Percentiles rank a stretch among this genome's conserved stretches.
Evolutionary conservation across 2,329 filamentous ascomycete genomes (phyloP).

Genomic region (Colletotrichum orchidophilum): DNA sequence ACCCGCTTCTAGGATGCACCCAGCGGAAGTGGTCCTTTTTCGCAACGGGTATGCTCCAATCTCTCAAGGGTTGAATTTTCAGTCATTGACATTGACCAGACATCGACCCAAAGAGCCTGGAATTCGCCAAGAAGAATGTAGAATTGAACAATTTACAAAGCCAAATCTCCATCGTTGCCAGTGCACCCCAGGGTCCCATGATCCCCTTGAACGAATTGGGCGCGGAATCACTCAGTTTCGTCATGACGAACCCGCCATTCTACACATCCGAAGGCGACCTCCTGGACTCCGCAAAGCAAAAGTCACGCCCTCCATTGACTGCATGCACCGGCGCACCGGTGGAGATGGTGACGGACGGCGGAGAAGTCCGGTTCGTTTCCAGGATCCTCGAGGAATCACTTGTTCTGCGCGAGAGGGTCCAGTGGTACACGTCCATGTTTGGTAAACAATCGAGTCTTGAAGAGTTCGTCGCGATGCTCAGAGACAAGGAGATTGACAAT

Average conservation of each 20-base stretch:
- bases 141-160: conserved; percentile 69
- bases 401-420: conserved; percentile 65
- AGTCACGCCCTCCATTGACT: conserved; percentile 74
- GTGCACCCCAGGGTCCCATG: conserved; percentile 60
- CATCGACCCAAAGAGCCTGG: conserved; percentile 76
- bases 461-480: conserved; percentile 67
- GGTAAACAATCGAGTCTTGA: conserved; percentile 80
- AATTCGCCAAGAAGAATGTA: conserved; percentile 74
- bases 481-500: conserved; percentile 71
- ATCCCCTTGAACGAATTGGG: conserved; percentile 69
- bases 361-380: conserved; percentile 79
- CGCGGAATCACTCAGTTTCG: conserved; percentile 73
- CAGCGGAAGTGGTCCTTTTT: conserved; percentile 79
- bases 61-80: background rate
- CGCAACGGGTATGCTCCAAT: conserved; percentile 60
- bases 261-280: conserved; percentile 81
- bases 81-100: conserved; percentile 55
- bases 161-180: conserved; percentile 72
- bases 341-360: conserved; percentile 88
- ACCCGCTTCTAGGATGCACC: conserved; percentile 81
- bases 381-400: conserved; percentile 78
- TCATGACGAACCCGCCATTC: conserved; percentile 96
- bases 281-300: conserved; percentile 68
- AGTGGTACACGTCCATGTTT: conserved; percentile 93
- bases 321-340: conserved; percentile 79